phyloP scores from a whole-genome alignment of 352 stramenopile species.

The Pythium angustatum region DNA sequence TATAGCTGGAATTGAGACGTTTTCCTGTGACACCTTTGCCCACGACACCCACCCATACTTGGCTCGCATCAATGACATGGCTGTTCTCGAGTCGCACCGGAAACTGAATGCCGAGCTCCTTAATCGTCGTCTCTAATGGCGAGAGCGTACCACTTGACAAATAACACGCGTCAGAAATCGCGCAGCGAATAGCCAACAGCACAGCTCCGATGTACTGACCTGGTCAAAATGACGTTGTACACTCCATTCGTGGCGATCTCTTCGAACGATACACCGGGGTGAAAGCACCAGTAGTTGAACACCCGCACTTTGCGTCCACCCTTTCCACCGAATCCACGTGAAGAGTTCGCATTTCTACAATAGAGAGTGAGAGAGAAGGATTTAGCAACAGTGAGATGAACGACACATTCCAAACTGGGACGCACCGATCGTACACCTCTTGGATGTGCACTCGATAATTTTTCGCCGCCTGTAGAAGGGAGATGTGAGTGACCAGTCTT shows the following conservation, averaged over 20 bases:
- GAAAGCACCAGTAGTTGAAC: slow-evolving; percentile 99
- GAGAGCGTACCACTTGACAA: slow-evolving; percentile 94
- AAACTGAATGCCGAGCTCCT: slow-evolving; percentile 97
- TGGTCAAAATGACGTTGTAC: slow-evolving; percentile 87
- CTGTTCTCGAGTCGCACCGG: slow-evolving; percentile 96
- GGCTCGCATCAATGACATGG: slow-evolving; percentile 94
- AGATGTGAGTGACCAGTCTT: not conserved
- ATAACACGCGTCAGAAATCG: not conserved
- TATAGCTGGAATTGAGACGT: slow-evolving; percentile 94
- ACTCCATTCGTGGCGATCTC: slow-evolving; percentile 93
- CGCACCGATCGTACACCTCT: slow-evolving; percentile 80
- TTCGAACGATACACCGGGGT: slow-evolving; percentile 94
- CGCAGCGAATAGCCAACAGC: too few species aligned
- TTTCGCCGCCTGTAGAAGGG: slow-evolving; percentile 46
- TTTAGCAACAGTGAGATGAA: not conserved
- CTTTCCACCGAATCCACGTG: slow-evolving; percentile 52
- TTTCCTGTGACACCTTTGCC: slow-evolving; percentile 93
- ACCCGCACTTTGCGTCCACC: slow-evolving; percentile 77
- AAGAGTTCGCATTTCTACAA: slow-evolving; percentile 31
- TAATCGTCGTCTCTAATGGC: slow-evolving; percentile 94
- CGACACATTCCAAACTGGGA: not conserved
- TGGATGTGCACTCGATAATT: slow-evolving; percentile 90
- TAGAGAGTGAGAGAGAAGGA: not conserved
- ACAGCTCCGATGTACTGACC: too few species aligned
- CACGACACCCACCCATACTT: slow-evolving; percentile 92